Base-by-base conservation (phyloP, 2,329 filamentous ascomycete genomes). In the Fusarium sp. region DNA sequence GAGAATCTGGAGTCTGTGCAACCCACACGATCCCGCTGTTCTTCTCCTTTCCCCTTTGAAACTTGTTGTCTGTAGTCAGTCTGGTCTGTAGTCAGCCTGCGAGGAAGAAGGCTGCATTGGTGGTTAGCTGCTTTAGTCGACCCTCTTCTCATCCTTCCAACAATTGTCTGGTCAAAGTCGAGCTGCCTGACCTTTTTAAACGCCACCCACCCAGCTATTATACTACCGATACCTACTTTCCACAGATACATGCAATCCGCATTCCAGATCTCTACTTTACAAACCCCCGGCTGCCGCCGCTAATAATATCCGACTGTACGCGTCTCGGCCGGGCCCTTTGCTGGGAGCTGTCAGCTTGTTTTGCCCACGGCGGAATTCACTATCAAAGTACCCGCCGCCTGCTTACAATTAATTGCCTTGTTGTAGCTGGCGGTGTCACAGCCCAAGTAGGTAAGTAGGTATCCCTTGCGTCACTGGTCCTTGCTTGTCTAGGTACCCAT, bases 1-100 rank as follows among this genome's bases (percentile, higher is more conserved):
- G 45, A 46, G 54, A 62, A 69, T 63, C 64, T 66, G 61, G 61
- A 66, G 62, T 55, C 41, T 36, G 45, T 54, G 48, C 51, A 46
- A 42, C 52, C 61, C 67, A 54, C 63, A 57, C 54, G 47, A 43
- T 67, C 55, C 67, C 65, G 52, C 38, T 43, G 41, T 54, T 49
- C 32, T 45, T 49, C 42, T 43, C 48, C 39, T 48, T 49, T 29
- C 48, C 36, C 32, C 37, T 60, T 21, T 31, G 38, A 51, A 54
- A 37, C 42, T 33, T 53, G 41, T 56, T 43, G 27, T n/a, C n/a
- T n/a, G n/a, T n/a, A n/a, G n/a, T n/a, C n/a, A n/a, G n/a, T 54
- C 23, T 25, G 2, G 23, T 32, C 36, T 48, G 39, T 23, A 21
- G 29, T 15, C 17, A 54, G 31, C 35, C 36, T 17, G 27, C 23